Percentiles rank a stretch among this genome's conserved stretches.
Evolutionary conservation across 495 filamentous ascomycete species (phyloP).

Genomic region (Daldinia childiae): DNA sequence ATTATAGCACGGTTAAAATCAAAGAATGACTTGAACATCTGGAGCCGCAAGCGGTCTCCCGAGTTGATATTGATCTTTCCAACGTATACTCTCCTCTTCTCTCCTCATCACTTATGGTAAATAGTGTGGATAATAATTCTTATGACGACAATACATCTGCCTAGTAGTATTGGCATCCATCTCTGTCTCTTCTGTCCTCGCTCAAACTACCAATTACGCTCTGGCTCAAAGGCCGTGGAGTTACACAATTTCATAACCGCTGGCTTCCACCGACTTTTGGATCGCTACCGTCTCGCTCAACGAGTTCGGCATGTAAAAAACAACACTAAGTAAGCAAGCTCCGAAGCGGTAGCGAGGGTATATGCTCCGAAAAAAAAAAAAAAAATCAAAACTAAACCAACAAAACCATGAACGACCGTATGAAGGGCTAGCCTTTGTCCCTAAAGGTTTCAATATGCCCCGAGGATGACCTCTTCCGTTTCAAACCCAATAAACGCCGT

Average conservation of each 20-base stretch:
- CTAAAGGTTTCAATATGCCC: conserved; percentile 38
- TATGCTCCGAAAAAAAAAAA: conserved; percentile 42
- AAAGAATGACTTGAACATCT: background rate
- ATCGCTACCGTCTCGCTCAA: conserved; percentile 29
- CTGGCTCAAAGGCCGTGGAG: conserved; percentile 14
- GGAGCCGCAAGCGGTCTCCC: conserved; percentile 17
- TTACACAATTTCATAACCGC: conserved; percentile 9
- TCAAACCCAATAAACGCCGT: conserved; percentile 40
- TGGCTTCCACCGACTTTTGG: conserved; percentile 29
- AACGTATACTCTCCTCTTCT: conserved; percentile 11
- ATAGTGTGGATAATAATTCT: conserved; percentile 17
- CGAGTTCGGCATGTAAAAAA: conserved; percentile 14
- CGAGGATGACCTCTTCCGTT: conserved; percentile 33
- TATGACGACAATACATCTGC: conserved; percentile 1
- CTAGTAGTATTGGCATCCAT: background rate
- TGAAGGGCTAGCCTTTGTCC: conserved; percentile 38
- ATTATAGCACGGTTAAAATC: background rate
- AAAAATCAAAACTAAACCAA: conserved; percentile 27
- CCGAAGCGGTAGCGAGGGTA: conserved; percentile 48
- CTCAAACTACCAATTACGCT: conserved; percentile 9
- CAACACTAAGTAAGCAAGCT: conserved; percentile 15
- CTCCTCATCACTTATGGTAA: background rate
- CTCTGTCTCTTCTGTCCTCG: background rate
- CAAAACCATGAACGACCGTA: conserved; percentile 41
- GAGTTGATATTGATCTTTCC: conserved; percentile 32